These are phyloP conservation scores for Aspergillus ellipticus DNA, from an alignment of 495 filamentous ascomycete genomes.

Conservation along the genomic window DNA sequence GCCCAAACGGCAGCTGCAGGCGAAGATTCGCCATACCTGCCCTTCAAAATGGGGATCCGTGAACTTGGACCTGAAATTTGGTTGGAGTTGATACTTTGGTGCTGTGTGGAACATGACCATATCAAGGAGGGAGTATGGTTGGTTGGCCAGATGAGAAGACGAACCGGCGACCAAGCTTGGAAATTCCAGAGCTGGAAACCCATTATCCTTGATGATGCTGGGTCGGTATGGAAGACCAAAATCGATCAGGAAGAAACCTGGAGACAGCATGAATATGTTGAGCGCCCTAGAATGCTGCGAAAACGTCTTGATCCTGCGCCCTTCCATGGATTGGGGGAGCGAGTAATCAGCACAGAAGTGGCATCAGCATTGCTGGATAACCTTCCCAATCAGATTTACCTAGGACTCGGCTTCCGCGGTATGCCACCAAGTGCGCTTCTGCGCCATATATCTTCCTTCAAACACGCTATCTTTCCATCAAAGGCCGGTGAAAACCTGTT, in stretches of 20 bases:
- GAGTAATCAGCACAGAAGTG: slow-evolving; percentile 58
- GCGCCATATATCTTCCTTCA: slow-evolving; percentile 20
- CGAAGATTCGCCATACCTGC: slow-evolving; percentile 48
- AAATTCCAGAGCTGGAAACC: slow-evolving; percentile 36
- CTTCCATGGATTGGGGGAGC: slow-evolving; percentile 43
- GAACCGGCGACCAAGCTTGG: slow-evolving; percentile 33
- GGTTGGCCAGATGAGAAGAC: slow-evolving; percentile 36
- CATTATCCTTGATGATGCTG: slow-evolving; percentile 24
- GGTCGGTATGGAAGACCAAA: slow-evolving; percentile 30
- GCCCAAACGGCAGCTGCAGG: slow-evolving; percentile 43
- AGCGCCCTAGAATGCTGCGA: slow-evolving; percentile 11
- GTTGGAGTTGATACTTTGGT: slow-evolving; percentile 66
- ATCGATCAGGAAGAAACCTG: slow-evolving; percentile 33
- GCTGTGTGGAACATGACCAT: slow-evolving; percentile 61
- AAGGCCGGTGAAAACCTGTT: slow-evolving; percentile 13
- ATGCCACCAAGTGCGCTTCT: slow-evolving; percentile 22
- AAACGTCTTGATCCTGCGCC: slow-evolving; percentile 20
- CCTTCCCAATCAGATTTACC: slow-evolving; percentile 39
- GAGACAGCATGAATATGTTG: slow-evolving; percentile 26
- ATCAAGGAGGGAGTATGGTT: slow-evolving; percentile 50
- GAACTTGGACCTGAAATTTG: slow-evolving; percentile 58
- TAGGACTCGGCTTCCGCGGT: slow-evolving; percentile 28
- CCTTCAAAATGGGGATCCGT: slow-evolving; percentile 47
- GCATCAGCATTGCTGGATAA: slow-evolving; percentile 50
- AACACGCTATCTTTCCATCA: slow-evolving; percentile 21